Percentiles rank a stretch among this genome's conserved stretches.
Evolutionary conservation across 257 asterid genomes (phyloP).

Genomic region (Parsonsia alboflavescens): DNA sequence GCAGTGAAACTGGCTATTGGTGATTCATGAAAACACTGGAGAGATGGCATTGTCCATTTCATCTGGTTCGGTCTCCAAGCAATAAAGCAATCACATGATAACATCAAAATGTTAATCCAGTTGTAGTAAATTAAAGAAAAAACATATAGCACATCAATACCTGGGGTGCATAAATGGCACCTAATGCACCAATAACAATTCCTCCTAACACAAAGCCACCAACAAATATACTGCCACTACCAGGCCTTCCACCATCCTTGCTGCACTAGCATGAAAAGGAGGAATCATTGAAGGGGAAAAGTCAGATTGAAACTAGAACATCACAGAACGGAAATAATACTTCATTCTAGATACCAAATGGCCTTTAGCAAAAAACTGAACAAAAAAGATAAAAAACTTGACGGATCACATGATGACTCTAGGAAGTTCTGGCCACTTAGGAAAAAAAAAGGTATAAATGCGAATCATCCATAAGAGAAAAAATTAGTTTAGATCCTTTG

Average conservation of each 20-base stretch:
- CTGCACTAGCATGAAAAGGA: constrained; percentile 22
- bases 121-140: not conserved
- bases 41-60: not conserved
- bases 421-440: not conserved
- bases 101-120: not conserved
- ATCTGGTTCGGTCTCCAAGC: not conserved
- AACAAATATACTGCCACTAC: constrained; percentile 31
- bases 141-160: constrained; percentile 4
- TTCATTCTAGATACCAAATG: not conserved
- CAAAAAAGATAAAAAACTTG: not conserved
- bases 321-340: not conserved
- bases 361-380: not conserved
- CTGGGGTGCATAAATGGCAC: constrained; percentile 49
- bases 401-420: not conserved
- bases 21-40: not conserved
- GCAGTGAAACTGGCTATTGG: not conserved
- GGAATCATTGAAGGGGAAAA: not conserved
- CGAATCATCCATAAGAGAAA: not conserved
- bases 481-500: not conserved
- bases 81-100: not conserved
- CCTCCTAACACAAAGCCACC: constrained; percentile 48
- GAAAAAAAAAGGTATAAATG: not conserved
- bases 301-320: not conserved
- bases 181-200: constrained; percentile 38
- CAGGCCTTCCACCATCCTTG: constrained; percentile 28